Evolutionary conservation across 495 filamentous ascomycete genomes (phyloP), one percentile per base, ranked within the genome.

Genomic region (Paragyromitra xinjiangensis): DNA sequence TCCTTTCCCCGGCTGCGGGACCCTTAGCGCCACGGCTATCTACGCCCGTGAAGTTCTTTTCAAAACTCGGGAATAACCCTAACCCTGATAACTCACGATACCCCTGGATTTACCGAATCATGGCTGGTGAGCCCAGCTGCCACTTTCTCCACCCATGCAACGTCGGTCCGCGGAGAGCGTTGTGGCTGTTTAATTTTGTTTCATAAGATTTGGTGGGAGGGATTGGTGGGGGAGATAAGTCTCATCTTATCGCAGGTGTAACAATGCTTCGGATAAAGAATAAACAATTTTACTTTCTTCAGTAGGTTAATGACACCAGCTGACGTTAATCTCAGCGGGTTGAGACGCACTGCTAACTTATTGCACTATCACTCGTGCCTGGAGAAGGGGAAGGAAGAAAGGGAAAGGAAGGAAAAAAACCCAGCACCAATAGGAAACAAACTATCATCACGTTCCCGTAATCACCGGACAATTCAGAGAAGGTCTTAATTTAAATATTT

Each of bases 81-180:
- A 64, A 44, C 61, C 61, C 61, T 64, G 39, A 24, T 1, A 34
- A 39, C 37, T 19, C 59, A 19, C 59, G 59, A 63, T 63, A 63
- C 59, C 59, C 59, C 59, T 59, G 55, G 55, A 6, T 19, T 26
- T n/a, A 40, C 34, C n/a, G 14, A 11, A 37, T 39, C 24, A 59
- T 12, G 12, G 26, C 55, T 58, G 24, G 22, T 7, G 58, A 19
- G 14, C 29, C 5, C 34, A 9, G 11, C 58, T 61, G 58, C n/a
- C 58, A 6, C 58, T 40, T 4, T 56, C 58, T 39, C 55, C 3
- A 2, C n/a, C 48, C 29, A 3, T 34, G 29, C 29, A 34, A 3
- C 29, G 29, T 34, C 19, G 16, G 14, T 14, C 48, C 48, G 53
- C 5, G 24, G 19, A 56, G 8, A 24, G 12, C 24, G 7, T 56